A percentile compares a stretch with the other conserved stretches of the same genome.
Evolutionary conservation across 805 yeast species (phyloP).

Genomic region (Starmerella lactis-condensi): DNA sequence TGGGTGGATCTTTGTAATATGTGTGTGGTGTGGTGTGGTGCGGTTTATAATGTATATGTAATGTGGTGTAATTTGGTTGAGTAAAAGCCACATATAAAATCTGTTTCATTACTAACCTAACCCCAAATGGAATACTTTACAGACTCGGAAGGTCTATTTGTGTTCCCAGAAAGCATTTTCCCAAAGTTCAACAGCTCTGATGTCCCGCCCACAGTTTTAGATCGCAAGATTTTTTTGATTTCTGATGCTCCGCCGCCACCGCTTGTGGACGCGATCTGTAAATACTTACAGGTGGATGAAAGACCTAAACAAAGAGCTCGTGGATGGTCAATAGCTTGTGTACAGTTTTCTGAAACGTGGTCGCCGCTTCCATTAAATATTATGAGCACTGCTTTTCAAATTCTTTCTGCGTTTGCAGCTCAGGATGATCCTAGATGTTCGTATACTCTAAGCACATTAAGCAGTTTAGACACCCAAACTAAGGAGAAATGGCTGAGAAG

Average conservation of each 20-base stretch:
- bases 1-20: not conserved
- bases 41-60: not conserved
- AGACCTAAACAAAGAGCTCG: constrained; percentile 3
- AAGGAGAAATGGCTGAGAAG: constrained; percentile 18
- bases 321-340: constrained; percentile 20
- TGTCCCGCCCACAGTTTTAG: constrained; percentile 8
- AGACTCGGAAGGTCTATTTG: constrained; percentile 18
- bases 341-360: constrained; percentile 20
- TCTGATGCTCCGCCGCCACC: constrained; percentile 2
- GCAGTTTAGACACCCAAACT: constrained; percentile 7
- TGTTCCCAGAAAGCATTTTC: constrained; percentile 21
- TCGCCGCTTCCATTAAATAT: constrained; percentile 13
- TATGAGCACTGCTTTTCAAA: not conserved
- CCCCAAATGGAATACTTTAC: constrained; percentile 13
- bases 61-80: not conserved
- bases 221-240: constrained; percentile 5
- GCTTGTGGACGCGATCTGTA: not conserved
- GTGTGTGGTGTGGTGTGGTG: not conserved
- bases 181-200: constrained; percentile 13
- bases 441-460: constrained; percentile 18
- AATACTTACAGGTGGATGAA: not conserved
- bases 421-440: constrained; percentile 18
- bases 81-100: too few relatives aligned
- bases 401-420: constrained; percentile 16
- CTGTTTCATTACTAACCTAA: not conserved